These are phyloP conservation scores for Eleusine coracana DNA, from an alignment of 176 grass and related monocot species.

Conservation along the genomic window DNA sequence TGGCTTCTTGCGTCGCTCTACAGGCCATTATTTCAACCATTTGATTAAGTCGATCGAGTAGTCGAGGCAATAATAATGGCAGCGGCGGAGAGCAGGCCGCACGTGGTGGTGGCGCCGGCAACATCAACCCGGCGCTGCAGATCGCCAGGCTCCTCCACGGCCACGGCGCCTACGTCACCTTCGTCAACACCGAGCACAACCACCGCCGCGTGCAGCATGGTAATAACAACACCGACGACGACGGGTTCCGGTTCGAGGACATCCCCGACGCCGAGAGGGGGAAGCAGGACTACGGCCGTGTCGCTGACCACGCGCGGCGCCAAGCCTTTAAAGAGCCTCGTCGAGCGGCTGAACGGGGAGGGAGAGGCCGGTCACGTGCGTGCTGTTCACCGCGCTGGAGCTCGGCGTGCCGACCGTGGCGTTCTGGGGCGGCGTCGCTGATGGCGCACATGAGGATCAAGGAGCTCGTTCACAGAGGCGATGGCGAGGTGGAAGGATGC, in stretches of 20 bases:
- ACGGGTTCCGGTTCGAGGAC: slow-evolving; percentile 22
- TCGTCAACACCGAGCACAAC: slow-evolving; percentile 67
- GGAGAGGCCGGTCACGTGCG: slow-evolving; percentile 17
- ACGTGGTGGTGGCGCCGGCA: slow-evolving; percentile 51
- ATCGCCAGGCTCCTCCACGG: slow-evolving; percentile 42
- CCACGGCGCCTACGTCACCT: slow-evolving; percentile 58
- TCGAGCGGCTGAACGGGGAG: not conserved
- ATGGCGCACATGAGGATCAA: slow-evolving; percentile 24
- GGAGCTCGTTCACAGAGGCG: slow-evolving; percentile 38
- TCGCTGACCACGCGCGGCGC: not conserved
- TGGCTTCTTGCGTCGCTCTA: too few relatives aligned
- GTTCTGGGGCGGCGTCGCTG: slow-evolving; percentile 25
- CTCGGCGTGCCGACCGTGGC: slow-evolving; percentile 22
- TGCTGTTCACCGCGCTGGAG: slow-evolving; percentile 21
- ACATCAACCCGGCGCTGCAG: slow-evolving; percentile 58
- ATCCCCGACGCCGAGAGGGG: slow-evolving; percentile 18
- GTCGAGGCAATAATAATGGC: too few relatives aligned
- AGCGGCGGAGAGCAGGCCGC: not conserved
- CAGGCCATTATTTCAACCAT: too few relatives aligned
- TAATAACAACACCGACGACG: not conserved
- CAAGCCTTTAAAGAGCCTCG: not conserved
- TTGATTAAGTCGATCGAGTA: too few relatives aligned
- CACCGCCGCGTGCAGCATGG: not conserved
- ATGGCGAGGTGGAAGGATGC: not conserved
- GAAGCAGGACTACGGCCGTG: slow-evolving; percentile 11